Percentiles rank a stretch among this genome's conserved stretches.
Evolutionary conservation across 108 stramenopile genomes (phyloP).

Genomic region (Skeletonema grethae): DNA sequence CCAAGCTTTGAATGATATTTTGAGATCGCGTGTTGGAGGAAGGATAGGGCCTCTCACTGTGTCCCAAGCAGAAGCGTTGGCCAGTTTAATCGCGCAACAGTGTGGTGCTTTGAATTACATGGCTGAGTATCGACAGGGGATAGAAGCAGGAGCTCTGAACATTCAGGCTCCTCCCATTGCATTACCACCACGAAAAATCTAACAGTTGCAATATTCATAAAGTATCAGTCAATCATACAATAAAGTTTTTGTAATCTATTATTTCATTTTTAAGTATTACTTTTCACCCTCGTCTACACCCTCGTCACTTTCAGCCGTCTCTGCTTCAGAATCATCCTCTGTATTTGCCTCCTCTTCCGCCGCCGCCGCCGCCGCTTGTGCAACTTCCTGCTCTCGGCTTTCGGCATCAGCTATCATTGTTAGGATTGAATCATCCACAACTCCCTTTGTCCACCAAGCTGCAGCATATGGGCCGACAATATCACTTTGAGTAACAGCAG

Average conservation of each 20-base stretch:
- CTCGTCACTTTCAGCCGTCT: neutral
- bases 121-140: conserved; percentile 72
- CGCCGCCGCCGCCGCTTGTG: conserved; percentile 4
- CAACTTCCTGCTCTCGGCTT: conserved; percentile 10
- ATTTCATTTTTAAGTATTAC: neutral
- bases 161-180: conserved; percentile 82
- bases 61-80: conserved; percentile 82
- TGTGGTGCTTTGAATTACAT: conserved; percentile 89
- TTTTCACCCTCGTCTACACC: conserved; percentile 9
- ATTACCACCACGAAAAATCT: conserved; percentile 76
- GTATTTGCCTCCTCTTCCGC: conserved; percentile 18
- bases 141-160: conserved; percentile 52
- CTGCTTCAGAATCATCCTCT: conserved; percentile 18
- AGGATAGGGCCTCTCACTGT: conserved; percentile 79
- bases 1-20: conserved; percentile 77
- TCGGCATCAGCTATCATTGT: conserved; percentile 21
- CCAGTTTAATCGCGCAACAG: conserved; percentile 74
- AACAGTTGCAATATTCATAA: neutral
- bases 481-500: conserved; percentile 12
- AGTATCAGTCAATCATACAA: neutral
- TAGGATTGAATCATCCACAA: conserved; percentile 23
- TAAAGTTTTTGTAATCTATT: neutral
- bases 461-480: conserved; percentile 30
- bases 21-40: conserved; percentile 77
- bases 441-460: conserved; percentile 43